These are phyloP conservation scores for Diplodia corticola DNA, from an alignment of 2,329 filamentous ascomycete species.

Conservation along the genomic window DNA sequence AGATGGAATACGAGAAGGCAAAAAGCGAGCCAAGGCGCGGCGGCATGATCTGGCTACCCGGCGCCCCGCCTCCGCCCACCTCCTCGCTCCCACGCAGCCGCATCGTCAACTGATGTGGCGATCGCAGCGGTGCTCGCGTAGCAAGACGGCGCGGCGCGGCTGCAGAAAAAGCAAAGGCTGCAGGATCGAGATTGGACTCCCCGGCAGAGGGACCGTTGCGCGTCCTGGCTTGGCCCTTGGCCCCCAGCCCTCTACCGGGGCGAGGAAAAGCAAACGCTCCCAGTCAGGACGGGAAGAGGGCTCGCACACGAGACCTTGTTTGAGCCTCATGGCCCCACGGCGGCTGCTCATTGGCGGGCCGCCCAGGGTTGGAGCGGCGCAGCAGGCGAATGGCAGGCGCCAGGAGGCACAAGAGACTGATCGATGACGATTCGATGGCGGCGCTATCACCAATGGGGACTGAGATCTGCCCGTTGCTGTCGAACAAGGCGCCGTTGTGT, in stretches of 20 bases:
- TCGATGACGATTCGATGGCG: slow-evolving; percentile 1
- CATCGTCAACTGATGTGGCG: background rate
- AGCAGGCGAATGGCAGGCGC: background rate
- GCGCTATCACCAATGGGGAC: background rate
- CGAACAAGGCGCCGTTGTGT: background rate
- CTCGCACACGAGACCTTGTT: background rate
- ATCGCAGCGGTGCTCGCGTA: background rate
- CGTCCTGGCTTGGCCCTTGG: background rate
- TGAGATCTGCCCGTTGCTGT: background rate
- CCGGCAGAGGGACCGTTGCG: background rate
- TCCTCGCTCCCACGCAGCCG: background rate
- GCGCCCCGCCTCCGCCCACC: background rate
- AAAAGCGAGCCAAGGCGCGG: background rate
- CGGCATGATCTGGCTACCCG: background rate
- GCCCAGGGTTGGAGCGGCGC: background rate
- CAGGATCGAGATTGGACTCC: slow-evolving; percentile 1
- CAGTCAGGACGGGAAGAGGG: too few relatives aligned
- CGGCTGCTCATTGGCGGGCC: background rate
- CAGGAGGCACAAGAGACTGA: background rate
- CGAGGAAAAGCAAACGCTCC: background rate
- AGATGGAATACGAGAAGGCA: slow-evolving; percentile 6
- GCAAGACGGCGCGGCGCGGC: background rate
- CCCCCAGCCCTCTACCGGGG: background rate
- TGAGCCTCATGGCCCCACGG: background rate
- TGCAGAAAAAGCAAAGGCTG: background rate